phyloP scores from a whole-genome alignment of 2,329 filamentous ascomycete species.

The Botrytis fabae region DNA sequence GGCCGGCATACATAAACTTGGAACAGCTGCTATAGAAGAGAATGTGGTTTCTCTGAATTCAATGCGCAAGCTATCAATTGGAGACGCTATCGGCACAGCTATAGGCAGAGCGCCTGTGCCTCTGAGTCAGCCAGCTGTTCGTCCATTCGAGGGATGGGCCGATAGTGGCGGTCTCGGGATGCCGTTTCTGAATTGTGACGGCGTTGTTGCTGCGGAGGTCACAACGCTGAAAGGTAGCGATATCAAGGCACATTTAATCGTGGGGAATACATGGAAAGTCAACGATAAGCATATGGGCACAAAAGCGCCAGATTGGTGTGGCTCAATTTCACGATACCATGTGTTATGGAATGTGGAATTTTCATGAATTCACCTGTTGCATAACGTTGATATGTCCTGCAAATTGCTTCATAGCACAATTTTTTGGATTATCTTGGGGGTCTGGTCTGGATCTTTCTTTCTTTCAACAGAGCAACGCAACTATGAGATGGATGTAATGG shows the following conservation, averaged over 20 bases:
- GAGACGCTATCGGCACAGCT: conserved; percentile 14
- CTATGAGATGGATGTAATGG: background rate
- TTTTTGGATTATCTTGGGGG: background rate
- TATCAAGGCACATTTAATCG: background rate
- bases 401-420: background rate
- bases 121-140: background rate
- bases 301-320: background rate
- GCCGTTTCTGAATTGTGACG: conserved; percentile 19
- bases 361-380: background rate
- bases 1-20: conserved; percentile 2
- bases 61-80: background rate
- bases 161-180: conserved; percentile 4
- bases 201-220: conserved; percentile 4
- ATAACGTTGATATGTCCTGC: background rate
- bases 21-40: background rate
- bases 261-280: conserved; percentile 8
- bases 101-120: background rate
- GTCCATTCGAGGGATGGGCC: conserved; percentile 10
- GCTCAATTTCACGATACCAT: background rate
- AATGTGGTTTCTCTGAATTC: background rate
- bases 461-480: background rate
- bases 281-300: conserved; percentile 1
- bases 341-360: conserved; percentile 17
- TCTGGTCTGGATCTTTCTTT: background rate
- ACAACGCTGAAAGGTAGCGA: conserved; percentile 8